A percentile compares a stretch with the other conserved stretches of the same genome.
phyloP scores from a whole-genome alignment of 1,139 yeast genomes.

The Pichia inconspicua region DNA sequence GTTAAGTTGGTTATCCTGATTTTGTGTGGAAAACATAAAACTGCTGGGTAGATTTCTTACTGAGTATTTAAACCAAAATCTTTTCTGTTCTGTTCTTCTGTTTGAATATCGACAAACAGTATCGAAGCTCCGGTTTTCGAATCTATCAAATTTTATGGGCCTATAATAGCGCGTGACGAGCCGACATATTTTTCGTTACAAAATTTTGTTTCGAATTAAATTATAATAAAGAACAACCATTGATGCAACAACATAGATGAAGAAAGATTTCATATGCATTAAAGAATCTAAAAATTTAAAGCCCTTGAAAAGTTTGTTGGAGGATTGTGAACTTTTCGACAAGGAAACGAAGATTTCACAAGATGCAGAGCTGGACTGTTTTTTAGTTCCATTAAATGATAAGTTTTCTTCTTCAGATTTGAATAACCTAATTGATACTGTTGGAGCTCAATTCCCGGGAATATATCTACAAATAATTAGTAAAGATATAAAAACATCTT shows the following conservation, averaged over 20 bases:
- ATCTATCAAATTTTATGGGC: neutral
- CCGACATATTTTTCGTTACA: neutral
- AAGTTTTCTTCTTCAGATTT: neutral
- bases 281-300: neutral
- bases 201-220: no score
- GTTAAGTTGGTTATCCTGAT: neutral
- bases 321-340: neutral
- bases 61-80: no score
- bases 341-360: constrained; percentile 5
- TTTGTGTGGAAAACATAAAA: neutral
- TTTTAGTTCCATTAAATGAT: constrained; percentile 2
- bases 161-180: neutral
- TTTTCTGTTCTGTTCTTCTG: neutral
- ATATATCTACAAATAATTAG: neutral
- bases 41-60: neutral
- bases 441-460: neutral
- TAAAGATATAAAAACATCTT: neutral
- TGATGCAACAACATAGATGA: neutral
- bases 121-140: neutral
- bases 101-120: no score
- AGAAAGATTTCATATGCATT: neutral
- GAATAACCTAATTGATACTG: neutral
- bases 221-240: no score
- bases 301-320: constrained; percentile 1
- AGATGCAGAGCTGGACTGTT: neutral